Evolutionary conservation across 192 early-diverging fungal genomes (phyloP).

Genomic region (Coemansia sp.): DNA sequence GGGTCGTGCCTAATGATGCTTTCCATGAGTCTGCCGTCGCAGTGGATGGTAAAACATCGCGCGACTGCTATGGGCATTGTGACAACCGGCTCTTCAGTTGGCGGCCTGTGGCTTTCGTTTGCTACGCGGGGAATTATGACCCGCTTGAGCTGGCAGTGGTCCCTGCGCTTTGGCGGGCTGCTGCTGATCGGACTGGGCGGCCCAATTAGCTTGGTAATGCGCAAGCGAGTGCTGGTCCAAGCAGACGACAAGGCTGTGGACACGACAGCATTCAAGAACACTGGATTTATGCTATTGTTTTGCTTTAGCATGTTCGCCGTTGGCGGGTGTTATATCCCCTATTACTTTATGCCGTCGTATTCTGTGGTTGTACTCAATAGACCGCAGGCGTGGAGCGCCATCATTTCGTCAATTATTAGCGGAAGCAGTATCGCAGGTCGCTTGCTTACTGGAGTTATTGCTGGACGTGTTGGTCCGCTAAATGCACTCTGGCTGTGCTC

Average conservation of each 20-base stretch:
- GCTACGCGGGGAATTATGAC: conserved; percentile 55
- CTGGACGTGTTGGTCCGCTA: conserved; percentile 16
- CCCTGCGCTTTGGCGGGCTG: conserved; percentile 64
- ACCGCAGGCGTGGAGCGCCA: conserved; percentile 18
- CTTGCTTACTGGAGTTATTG: conserved; percentile 15
- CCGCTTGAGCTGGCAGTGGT: conserved; percentile 57
- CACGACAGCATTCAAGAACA: conserved; percentile 2
- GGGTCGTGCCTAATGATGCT: conserved; percentile 60
- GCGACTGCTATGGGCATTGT: conserved; percentile 71
- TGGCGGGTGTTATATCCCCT: conserved; percentile 24
- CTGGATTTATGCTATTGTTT: conserved; percentile 24
- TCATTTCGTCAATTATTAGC: conserved; percentile 32
- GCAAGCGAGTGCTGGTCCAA: conserved; percentile 11
- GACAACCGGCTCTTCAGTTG: conserved; percentile 64
- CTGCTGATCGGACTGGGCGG: conserved; percentile 26
- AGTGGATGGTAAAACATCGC: conserved; percentile 67
- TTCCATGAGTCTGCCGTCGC: conserved; percentile 57
- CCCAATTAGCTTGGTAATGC: conserved; percentile 11
- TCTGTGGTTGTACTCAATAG: neutral
- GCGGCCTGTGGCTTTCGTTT: conserved; percentile 62
- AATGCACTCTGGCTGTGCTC: conserved; percentile 11
- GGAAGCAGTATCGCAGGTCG: conserved; percentile 19
- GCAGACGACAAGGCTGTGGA: conserved; percentile 25
- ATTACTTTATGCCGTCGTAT: conserved; percentile 30
- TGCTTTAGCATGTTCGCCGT: conserved; percentile 6